Percentiles rank a stretch among this genome's conserved stretches.
phyloP scores from a whole-genome alignment of 495 filamentous ascomycete genomes.

The Astrocystis sublimbata region DNA sequence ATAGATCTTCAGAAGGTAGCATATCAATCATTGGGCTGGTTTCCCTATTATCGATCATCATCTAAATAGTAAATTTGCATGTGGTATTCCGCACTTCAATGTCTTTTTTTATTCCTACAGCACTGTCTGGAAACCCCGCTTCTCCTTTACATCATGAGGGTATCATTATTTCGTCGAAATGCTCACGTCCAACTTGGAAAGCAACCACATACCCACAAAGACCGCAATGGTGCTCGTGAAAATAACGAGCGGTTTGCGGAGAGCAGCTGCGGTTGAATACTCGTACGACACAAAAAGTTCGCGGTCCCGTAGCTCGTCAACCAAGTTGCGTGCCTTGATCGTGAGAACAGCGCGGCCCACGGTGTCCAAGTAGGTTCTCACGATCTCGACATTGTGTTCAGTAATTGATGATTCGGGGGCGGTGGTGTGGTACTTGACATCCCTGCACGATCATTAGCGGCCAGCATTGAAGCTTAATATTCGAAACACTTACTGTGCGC shows the following conservation, averaged over 20 bases:
- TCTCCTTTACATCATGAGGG: neutral
- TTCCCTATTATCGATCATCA: neutral
- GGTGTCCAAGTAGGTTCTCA: slow-evolving; percentile 91
- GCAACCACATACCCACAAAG: slow-evolving; percentile 72
- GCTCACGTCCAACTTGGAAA: slow-evolving; percentile 71
- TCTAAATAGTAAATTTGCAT: neutral
- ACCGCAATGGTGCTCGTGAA: slow-evolving; percentile 72
- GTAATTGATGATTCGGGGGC: slow-evolving; percentile 61
- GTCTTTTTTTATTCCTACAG: slow-evolving; percentile 17
- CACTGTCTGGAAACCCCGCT: slow-evolving; percentile 6
- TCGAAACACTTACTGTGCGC: slow-evolving; percentile 70
- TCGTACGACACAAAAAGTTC: slow-evolving; percentile 88
- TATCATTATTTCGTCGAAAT: slow-evolving; percentile 39
- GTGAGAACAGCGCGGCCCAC: slow-evolving; percentile 80
- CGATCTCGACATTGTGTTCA: slow-evolving; percentile 49
- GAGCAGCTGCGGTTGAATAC: slow-evolving; percentile 69
- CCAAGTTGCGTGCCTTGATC: slow-evolving; percentile 79
- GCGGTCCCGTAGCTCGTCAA: slow-evolving; percentile 81
- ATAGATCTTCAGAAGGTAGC: neutral
- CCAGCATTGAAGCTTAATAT: neutral
- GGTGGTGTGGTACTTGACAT: slow-evolving; percentile 66
- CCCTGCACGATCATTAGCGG: slow-evolving; percentile 48
- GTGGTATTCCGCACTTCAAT: neutral
- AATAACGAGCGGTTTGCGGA: slow-evolving; percentile 85
- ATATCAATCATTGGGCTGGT: neutral